phyloP scores from a whole-genome alignment of 2,329 filamentous ascomycete species.

The Fusarium sp. region DNA sequence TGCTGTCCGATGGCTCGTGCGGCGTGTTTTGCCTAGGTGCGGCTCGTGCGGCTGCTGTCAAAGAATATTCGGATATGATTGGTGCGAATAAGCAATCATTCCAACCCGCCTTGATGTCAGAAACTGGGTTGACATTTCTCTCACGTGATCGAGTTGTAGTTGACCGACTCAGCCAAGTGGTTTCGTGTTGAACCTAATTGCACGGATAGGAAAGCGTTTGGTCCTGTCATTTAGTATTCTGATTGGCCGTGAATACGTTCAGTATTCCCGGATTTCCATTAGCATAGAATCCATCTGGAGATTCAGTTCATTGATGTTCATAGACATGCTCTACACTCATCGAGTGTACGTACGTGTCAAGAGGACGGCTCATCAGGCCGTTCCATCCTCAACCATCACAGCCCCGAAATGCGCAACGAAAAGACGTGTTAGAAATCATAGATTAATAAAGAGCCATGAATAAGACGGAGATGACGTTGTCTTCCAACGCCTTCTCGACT shows the following conservation, averaged over 20 bases:
- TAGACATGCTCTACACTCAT: neutral
- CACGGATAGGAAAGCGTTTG: neutral
- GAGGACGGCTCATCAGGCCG: neutral
- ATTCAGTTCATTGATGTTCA: neutral
- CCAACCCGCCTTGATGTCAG: neutral
- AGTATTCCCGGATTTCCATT: neutral
- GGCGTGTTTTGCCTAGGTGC: constrained; percentile 5
- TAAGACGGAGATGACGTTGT: constrained; percentile 28
- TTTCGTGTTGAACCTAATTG: neutral
- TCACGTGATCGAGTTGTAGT: constrained; percentile 21
- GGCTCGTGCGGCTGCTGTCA: constrained; percentile 35
- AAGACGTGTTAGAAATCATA: constrained; percentile 5
- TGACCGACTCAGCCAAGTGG: neutral
- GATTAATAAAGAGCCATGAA: constrained; percentile 25
- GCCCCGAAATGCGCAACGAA: neutral
- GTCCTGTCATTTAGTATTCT: neutral
- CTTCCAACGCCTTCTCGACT: neutral
- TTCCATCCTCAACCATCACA: neutral
- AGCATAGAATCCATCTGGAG: neutral
- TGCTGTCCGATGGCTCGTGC: constrained; percentile 26
- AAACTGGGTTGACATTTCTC: neutral
- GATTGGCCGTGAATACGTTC: neutral
- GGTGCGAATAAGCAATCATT: constrained; percentile 21
- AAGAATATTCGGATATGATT: constrained; percentile 29
- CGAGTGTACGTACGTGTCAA: neutral